Conservation (phyloP, 2,329 filamentous ascomycete species). For the Colletotrichum tofieldiae region DNA sequence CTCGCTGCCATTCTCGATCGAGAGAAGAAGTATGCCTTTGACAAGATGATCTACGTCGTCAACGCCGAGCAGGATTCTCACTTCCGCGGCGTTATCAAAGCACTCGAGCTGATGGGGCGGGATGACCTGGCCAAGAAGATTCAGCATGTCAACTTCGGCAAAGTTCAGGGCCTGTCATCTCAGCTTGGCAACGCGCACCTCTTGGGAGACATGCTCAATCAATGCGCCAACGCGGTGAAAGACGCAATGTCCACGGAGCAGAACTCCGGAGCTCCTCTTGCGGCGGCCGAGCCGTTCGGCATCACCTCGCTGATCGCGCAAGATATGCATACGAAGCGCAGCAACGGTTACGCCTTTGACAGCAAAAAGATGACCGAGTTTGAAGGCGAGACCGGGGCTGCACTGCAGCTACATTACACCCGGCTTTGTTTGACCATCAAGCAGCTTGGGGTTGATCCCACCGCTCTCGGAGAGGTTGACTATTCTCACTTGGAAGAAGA, state of each 20-base stretch:
- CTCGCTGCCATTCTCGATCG: conserved; percentile 77
- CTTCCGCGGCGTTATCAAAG: conserved; percentile 52
- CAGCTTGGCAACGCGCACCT: conserved; percentile 67
- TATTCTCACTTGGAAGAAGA: conserved; percentile 50
- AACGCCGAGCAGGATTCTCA: conserved; percentile 54
- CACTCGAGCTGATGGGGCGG: conserved; percentile 55
- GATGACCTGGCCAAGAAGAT: conserved; percentile 52
- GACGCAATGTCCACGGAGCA: conserved; percentile 82
- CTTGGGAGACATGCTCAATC: conserved; percentile 69
- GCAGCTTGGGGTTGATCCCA: conserved; percentile 39
- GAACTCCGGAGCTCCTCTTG: conserved; percentile 72
- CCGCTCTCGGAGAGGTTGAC: conserved; percentile 38
- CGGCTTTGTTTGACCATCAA: conserved; percentile 66
- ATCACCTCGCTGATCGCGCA: conserved; percentile 79
- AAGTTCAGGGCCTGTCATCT: conserved; percentile 61
- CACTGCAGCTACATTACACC: conserved; percentile 80
- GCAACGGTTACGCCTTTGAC: conserved; percentile 46
- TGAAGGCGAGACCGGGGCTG: conserved; percentile 81
- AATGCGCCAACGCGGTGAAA: conserved; percentile 60
- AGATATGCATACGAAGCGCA: conserved; percentile 48
- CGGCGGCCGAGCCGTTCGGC: conserved; percentile 75
- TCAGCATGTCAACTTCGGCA: conserved; percentile 63
- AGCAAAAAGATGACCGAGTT: conserved; percentile 76
- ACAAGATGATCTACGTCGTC: conserved; percentile 60
- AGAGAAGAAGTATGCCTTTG: conserved; percentile 63